Base-by-base conservation (phyloP, 164 flowering plant species). In the Brasenia schreberi region DNA sequence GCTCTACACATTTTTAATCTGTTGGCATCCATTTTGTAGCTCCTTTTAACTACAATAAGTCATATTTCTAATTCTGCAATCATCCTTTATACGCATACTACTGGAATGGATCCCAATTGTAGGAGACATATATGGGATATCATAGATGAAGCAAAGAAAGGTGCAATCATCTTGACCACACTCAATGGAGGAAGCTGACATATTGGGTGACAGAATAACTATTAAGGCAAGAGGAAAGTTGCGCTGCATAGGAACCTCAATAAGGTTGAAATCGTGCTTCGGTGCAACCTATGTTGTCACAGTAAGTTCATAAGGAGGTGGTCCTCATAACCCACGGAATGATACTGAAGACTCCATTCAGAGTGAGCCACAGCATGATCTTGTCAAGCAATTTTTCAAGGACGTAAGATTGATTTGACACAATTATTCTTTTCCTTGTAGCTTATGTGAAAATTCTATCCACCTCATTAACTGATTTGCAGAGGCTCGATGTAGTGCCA, bases 161-260 rank as follows among this genome's bases (percentile, higher is more conserved):
- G 97, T 19, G 89, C 90, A 19, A 88, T 89, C 70, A 59, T 95
- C 67, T 70, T 95, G 63, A 95, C 99, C 99, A 58, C 99, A 95
- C 72, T 95, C 99, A 14, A 95, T 92, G 99, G 99, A 91, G 81
- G 99, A 95, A 82, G 99, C 99, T 53, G 99, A 92, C 74, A 83
- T 95, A 63, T 76, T 95, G 68, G 78, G 97, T 66, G 99, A 95
- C 66, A 86, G 94, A 10, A 88, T 95, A 64, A 97, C 94, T 52
- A 95, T 95, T 70, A 88, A 91, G 96, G 96, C 99, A 63, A 92
- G 90, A 81, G 99, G 99, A 63, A 87, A 80, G 72, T 90, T 92
- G 16, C 90, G 96, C 62, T 95, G 99, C 78, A 87, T 95, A 69
- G 99, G 99, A 67, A 92, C 90, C 69, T 95, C 97, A 39, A 88